These are phyloP conservation scores for Golubevia sp. DNA, from an alignment of 1,284 basidiomycete species.

Conservation along the genomic window DNA sequence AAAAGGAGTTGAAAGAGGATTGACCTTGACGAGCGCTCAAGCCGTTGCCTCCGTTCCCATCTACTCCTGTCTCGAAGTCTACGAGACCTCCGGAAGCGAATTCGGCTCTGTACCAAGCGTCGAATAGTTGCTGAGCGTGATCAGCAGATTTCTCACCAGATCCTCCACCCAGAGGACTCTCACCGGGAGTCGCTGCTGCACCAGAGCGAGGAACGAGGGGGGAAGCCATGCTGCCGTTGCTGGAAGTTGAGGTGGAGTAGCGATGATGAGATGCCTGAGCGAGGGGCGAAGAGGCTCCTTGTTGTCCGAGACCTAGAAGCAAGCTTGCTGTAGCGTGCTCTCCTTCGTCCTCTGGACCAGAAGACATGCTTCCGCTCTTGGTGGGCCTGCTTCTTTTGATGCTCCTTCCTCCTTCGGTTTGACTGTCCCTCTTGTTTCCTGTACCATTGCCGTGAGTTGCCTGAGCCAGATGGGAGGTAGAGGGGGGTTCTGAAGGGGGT, in stretches of 20 bases:
- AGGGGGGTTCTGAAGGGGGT: constrained; percentile 7
- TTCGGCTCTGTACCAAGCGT: constrained; percentile 36
- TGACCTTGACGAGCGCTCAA: constrained; percentile 5
- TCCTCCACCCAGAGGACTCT: constrained; percentile 13
- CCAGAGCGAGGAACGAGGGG: constrained; percentile 10
- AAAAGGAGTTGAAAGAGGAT: constrained; percentile 30
- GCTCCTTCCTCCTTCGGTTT: constrained; percentile 9
- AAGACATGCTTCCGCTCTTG: constrained; percentile 11
- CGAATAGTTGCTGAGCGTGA: constrained; percentile 36
- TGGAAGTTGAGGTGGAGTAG: background rate
- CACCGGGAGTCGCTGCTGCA: constrained; percentile 19
- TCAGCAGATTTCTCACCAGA: constrained; percentile 19
- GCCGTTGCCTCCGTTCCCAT: background rate
- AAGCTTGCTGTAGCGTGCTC: constrained; percentile 14
- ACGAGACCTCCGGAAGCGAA: constrained; percentile 23
- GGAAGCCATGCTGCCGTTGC: constrained; percentile 17
- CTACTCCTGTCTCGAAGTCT: constrained; percentile 17
- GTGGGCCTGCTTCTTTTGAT: constrained; percentile 1
- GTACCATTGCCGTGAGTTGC: no score
- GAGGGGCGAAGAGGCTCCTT: background rate
- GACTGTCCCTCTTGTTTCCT: constrained; percentile 3
- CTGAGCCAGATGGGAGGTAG: constrained; percentile 14
- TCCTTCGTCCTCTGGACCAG: constrained; percentile 12
- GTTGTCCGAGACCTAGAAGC: no score
- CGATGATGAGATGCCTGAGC: background rate